Percentiles rank a stretch among this genome's conserved stretches.
Conservation (phyloP, 1,139 yeast genomes). For the Suhomyces choctaworum region DNA sequence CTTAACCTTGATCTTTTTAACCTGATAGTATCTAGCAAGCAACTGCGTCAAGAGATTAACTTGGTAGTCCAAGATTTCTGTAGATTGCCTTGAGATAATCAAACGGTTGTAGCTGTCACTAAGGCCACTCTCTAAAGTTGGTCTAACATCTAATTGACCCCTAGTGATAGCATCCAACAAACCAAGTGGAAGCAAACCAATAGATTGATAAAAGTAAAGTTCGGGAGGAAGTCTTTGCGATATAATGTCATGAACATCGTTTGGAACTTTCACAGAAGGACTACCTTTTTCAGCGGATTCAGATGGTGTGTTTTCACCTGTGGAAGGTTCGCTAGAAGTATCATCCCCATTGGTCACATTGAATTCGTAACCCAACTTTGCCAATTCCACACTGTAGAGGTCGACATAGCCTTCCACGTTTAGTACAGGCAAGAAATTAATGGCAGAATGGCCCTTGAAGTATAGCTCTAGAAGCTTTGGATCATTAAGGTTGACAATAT, state of each 20-base stretch:
- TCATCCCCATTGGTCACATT: slow-evolving; percentile 13
- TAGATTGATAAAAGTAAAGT: slow-evolving; percentile 73
- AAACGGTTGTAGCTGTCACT: slow-evolving; percentile 59
- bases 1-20: slow-evolving; percentile 58
- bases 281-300: slow-evolving; percentile 7
- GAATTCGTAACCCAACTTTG: slow-evolving; percentile 32
- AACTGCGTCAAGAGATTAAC: slow-evolving; percentile 70
- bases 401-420: slow-evolving; percentile 69
- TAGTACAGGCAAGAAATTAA: slow-evolving; percentile 64
- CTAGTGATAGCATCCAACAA: slow-evolving; percentile 67
- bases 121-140: slow-evolving; percentile 69
- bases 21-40: slow-evolving; percentile 83
- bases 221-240: slow-evolving; percentile 90
- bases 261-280: slow-evolving; percentile 53
- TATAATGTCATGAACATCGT: slow-evolving; percentile 77
- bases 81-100: slow-evolving; percentile 47
- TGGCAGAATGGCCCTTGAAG: slow-evolving; percentile 41
- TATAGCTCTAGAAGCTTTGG: slow-evolving; percentile 40
- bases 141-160: slow-evolving; percentile 62
- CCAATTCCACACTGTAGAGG: slow-evolving; percentile 46
- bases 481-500: slow-evolving; percentile 40
- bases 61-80: slow-evolving; percentile 56
- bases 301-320: slow-evolving; percentile 6
- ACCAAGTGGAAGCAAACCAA: slow-evolving; percentile 71
- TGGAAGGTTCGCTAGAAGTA: slow-evolving; percentile 1